These are phyloP conservation scores for Starmerella floris DNA, from an alignment of 805 yeast species.

Conservation along the genomic window DNA sequence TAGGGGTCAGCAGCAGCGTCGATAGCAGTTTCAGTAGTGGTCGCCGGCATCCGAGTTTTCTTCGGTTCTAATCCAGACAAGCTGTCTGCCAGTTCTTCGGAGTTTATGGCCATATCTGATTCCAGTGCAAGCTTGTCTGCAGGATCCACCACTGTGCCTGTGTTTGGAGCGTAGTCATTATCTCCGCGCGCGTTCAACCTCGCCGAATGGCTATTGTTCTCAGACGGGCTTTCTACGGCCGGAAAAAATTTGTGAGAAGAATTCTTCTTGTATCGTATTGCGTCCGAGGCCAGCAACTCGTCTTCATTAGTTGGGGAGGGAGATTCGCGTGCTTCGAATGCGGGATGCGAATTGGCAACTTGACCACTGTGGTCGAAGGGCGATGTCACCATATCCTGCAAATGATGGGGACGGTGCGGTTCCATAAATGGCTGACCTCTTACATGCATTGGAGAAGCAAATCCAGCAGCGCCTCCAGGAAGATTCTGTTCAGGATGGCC, in stretches of 20 bases:
- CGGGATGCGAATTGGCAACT: background rate
- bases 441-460: too few species aligned
- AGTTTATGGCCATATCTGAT: background rate
- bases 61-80: background rate
- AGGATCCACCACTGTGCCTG: background rate
- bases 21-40: background rate
- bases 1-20: background rate
- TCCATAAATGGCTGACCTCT: too few species aligned
- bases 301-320: background rate
- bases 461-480: too few species aligned
- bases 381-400: too few species aligned
- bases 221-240: slow-evolving; percentile 1
- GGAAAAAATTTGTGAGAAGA: background rate
- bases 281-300: background rate
- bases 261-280: background rate
- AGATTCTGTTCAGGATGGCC: too few species aligned
- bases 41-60: background rate
- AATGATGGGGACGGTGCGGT: too few species aligned
- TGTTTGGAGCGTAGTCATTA: slow-evolving; percentile 3
- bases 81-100: slow-evolving; percentile 9
- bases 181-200: slow-evolving; percentile 2
- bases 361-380: too few species aligned
- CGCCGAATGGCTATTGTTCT: slow-evolving; percentile 7
- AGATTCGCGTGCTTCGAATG: background rate
- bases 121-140: background rate